phyloP scores from a whole-genome alignment of 1,284 basidiomycete species.

The Wallemia mellicola region DNA sequence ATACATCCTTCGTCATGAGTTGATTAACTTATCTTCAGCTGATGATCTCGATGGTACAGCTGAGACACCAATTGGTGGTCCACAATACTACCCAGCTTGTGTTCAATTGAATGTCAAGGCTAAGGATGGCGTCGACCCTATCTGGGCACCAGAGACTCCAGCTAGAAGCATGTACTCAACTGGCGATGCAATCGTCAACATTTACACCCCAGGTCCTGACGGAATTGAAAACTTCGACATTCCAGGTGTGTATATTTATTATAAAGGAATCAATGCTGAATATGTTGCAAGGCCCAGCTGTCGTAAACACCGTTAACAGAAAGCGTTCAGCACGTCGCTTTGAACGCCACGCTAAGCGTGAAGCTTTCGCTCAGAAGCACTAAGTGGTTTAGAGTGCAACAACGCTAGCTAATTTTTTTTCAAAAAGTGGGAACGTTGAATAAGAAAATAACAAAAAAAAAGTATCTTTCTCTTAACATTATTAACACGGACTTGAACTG shows the following conservation, averaged over 20 bases:
- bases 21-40: background rate
- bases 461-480: background rate
- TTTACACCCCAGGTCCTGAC: background rate
- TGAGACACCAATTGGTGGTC: background rate
- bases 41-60: background rate
- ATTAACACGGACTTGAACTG: too few species aligned
- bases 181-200: background rate
- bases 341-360: background rate
- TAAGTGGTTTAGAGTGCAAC: background rate
- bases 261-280: too few species aligned
- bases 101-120: background rate
- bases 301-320: background rate
- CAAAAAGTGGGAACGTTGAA: background rate
- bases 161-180: background rate
- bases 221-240: background rate
- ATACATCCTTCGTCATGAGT: constrained; percentile 1
- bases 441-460: background rate
- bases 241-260: too few species aligned
- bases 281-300: too few species aligned
- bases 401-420: background rate
- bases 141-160: background rate
- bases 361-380: background rate
- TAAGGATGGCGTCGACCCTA: background rate
- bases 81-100: background rate
- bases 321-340: background rate